A percentile compares a stretch with the other conserved stretches of the same genome.
Conservation (phyloP, 371 early-diverging fungal genomes). For the Parasitella parasitica region DNA sequence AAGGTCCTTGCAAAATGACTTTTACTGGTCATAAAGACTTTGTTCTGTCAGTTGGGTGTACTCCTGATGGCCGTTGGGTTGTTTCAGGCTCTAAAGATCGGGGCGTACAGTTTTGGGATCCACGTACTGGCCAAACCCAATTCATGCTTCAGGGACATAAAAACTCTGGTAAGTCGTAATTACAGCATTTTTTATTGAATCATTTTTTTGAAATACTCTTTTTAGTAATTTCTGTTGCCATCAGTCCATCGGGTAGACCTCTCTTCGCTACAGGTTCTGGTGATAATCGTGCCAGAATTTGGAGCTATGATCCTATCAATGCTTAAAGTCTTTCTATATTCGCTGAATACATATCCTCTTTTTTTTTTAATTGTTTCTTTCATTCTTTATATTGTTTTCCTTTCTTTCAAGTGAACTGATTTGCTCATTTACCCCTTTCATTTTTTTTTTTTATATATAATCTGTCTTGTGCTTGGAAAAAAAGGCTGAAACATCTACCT, state of each 20-base stretch:
- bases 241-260: constrained; percentile 76
- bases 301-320: constrained; percentile 69
- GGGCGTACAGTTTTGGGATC: constrained; percentile 96
- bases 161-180: constrained; percentile 72
- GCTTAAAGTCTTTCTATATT: neutral
- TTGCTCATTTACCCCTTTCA: neutral
- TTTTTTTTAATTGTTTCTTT: neutral
- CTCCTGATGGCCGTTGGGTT: constrained; percentile 91
- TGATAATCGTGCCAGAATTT: constrained; percentile 90
- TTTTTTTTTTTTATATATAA: neutral
- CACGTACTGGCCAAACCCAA: constrained; percentile 71
- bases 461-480: neutral
- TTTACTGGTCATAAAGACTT: constrained; percentile 81
- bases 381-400: neutral
- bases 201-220: neutral
- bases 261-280: constrained; percentile 97
- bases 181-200: neutral
- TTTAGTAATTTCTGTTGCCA: constrained; percentile 91
- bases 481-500: neutral
- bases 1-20: constrained; percentile 51
- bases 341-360: neutral
- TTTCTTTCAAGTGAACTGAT: neutral
- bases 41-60: constrained; percentile 94
- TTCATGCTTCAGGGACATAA: constrained; percentile 96
- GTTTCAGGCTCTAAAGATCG: constrained; percentile 95